Percentiles rank a stretch among this genome's conserved stretches.
phyloP scores from a whole-genome alignment of 345 rosid genomes.

The Schrenkiella parvula region DNA sequence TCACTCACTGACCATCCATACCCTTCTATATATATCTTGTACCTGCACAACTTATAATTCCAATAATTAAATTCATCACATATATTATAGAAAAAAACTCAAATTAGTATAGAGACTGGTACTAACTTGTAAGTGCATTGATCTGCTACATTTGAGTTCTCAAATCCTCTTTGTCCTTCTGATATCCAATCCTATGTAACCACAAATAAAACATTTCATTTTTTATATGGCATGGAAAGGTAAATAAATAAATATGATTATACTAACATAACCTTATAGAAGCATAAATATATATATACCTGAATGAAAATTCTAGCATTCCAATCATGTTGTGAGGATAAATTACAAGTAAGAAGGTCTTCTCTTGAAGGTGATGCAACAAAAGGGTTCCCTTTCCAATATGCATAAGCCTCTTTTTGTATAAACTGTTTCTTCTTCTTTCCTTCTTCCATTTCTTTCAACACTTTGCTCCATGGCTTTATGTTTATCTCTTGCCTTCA shows the following conservation, averaged over 20 bases:
- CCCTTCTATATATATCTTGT: constrained; percentile 80
- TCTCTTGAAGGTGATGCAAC: constrained; percentile 45
- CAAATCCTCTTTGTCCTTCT: constrained; percentile 64
- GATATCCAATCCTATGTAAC: constrained; percentile 63
- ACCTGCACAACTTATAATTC: constrained; percentile 33
- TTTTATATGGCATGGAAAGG: background rate
- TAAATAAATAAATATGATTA: background rate
- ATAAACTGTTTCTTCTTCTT: constrained; percentile 48
- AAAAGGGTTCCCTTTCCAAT: constrained; percentile 84
- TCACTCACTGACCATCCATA: constrained; percentile 46
- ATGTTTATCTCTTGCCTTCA: constrained; percentile 73
- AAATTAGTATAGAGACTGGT: background rate
- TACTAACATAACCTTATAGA: background rate
- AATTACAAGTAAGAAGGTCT: constrained; percentile 65
- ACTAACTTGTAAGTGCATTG: constrained; percentile 72
- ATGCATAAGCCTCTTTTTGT: constrained; percentile 68
- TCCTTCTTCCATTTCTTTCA: constrained; percentile 48
- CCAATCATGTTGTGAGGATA: constrained; percentile 63
- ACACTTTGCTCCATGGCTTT: constrained; percentile 56
- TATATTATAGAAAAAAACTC: background rate
- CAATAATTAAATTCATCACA: background rate
- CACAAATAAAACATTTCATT: background rate
- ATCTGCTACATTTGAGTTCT: constrained; percentile 61
- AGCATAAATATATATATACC: constrained; percentile 29
- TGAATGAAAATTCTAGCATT: constrained; percentile 68